These are phyloP conservation scores for Fomitopsis pinicola DNA, from an alignment of 1,284 basidiomycete species.

Conservation along the genomic window DNA sequence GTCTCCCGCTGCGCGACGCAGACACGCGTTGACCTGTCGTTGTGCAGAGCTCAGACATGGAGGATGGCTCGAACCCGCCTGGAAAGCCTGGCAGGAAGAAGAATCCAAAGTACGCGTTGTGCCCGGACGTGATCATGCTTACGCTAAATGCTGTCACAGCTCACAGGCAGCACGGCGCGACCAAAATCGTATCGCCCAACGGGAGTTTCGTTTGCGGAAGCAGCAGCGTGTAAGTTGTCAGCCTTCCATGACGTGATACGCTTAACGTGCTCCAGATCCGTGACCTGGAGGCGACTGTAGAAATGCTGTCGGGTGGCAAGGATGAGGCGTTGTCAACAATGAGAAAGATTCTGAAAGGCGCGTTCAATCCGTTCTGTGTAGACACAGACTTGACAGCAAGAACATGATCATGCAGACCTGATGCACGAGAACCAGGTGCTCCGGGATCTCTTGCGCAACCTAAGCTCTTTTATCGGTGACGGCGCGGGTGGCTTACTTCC, in stretches of 20 bases:
- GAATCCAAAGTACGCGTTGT: slow-evolving; percentile 66
- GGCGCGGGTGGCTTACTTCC: slow-evolving; percentile 74
- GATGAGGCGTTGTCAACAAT: slow-evolving; percentile 84
- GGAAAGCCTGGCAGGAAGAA: slow-evolving; percentile 80
- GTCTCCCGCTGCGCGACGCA: slow-evolving; percentile 5
- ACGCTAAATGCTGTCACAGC: slow-evolving; percentile 38
- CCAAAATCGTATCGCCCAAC: slow-evolving; percentile 91
- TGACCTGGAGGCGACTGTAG: slow-evolving; percentile 87
- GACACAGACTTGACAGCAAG: slow-evolving; percentile 7
- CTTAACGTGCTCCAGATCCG: slow-evolving; percentile 59
- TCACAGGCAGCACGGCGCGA: slow-evolving; percentile 82
- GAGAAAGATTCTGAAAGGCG: slow-evolving; percentile 76
- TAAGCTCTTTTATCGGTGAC: slow-evolving; percentile 81
- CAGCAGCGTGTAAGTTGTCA: slow-evolving; percentile 64
- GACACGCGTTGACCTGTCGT: neutral
- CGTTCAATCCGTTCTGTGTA: slow-evolving; percentile 11
- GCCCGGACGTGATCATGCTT: slow-evolving; percentile 29
- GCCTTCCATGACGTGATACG: slow-evolving; percentile 5
- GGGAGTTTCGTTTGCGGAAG: slow-evolving; percentile 87
- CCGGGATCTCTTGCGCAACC: slow-evolving; percentile 69
- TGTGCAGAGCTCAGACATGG: slow-evolving; percentile 55
- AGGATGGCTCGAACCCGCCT: slow-evolving; percentile 29
- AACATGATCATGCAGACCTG: slow-evolving; percentile 48
- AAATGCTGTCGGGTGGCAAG: slow-evolving; percentile 84
- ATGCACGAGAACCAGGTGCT: slow-evolving; percentile 87